phyloP scores from a whole-genome alignment of 78 protist species.

The Anaeramoeba flamelloides region DNA sequence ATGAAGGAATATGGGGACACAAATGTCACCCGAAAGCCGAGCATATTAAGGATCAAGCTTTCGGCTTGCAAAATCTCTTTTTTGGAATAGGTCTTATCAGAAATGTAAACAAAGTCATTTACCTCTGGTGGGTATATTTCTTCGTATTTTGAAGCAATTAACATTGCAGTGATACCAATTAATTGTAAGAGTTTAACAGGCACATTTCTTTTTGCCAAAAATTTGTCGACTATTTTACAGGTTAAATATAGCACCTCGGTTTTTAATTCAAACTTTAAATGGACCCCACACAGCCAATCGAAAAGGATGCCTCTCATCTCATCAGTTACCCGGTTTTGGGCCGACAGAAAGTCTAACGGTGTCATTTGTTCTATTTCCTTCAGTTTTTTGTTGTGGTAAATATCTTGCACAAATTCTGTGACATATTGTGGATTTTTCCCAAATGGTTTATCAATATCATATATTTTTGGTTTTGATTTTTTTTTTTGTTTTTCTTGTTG shows the following conservation, averaged over 20 bases:
- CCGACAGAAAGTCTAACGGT: slow-evolving; percentile 15
- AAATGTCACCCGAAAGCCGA: slow-evolving; percentile 52
- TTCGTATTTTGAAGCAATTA: slow-evolving; percentile 88
- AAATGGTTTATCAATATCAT: too few species aligned
- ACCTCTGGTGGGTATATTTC: slow-evolving; percentile 85
- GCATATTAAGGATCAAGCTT: slow-evolving; percentile 34
- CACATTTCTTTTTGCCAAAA: slow-evolving; percentile 34
- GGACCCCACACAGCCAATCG: slow-evolving; percentile 85
- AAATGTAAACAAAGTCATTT: slow-evolving; percentile 75
- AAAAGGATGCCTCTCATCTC: slow-evolving; percentile 73
- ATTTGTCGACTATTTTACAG: slow-evolving; percentile 71
- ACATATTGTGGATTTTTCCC: too few species aligned
- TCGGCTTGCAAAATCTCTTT: slow-evolving; percentile 72
- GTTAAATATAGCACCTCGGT: slow-evolving; percentile 65
- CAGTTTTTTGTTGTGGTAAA: too few species aligned
- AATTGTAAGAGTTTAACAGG: slow-evolving; percentile 54
- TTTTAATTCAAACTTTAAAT: slow-evolving; percentile 50
- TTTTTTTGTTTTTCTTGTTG: too few species aligned
- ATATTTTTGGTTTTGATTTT: too few species aligned
- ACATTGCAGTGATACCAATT: slow-evolving; percentile 79
- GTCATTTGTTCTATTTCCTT: too few species aligned
- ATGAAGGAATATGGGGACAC: slow-evolving; percentile 67
- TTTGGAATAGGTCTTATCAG: slow-evolving; percentile 80
- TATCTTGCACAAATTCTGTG: too few species aligned
- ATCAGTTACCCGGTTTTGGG: slow-evolving; percentile 39